A percentile compares a stretch with the other conserved stretches of the same genome.
These are phyloP conservation scores for Colletotrichum simmondsii DNA, from an alignment of 2,329 filamentous ascomycete species.

Conservation along the genomic window DNA sequence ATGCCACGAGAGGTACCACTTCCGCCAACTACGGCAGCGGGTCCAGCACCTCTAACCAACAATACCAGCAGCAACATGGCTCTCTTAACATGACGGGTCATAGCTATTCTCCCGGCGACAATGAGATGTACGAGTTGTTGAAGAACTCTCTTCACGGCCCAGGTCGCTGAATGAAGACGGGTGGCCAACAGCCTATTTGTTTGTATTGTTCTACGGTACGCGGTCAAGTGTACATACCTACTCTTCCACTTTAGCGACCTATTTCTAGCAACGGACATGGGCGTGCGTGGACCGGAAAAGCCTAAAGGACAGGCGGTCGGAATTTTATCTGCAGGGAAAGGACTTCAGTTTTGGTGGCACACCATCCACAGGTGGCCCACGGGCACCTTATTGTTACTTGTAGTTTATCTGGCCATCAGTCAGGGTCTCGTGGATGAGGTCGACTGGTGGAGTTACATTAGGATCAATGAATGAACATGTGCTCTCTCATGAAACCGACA, in stretches of 20 bases:
- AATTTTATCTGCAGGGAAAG: too few species aligned
- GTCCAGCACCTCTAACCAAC: background rate
- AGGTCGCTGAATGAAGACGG: background rate
- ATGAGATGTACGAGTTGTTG: conserved; percentile 28
- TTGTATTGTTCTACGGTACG: too few species aligned
- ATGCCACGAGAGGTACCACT: conserved; percentile 3
- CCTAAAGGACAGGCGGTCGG: too few species aligned
- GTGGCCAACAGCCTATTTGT: background rate
- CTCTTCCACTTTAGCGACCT: too few species aligned
- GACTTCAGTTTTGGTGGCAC: too few species aligned
- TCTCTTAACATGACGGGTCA: conserved; percentile 14
- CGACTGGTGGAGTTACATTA: background rate
- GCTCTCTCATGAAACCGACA: fast-evolving
- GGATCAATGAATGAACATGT: background rate
- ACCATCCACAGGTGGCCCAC: background rate
- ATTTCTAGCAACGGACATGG: too few species aligned
- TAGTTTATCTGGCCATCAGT: background rate
- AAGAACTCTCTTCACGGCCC: conserved; percentile 24
- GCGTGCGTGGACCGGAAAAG: too few species aligned
- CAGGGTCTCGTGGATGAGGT: background rate
- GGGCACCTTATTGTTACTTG: background rate
- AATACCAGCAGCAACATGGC: conserved; percentile 26
- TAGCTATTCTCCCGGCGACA: conserved; percentile 8
- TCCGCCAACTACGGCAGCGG: conserved; percentile 6
- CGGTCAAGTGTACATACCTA: too few species aligned